Base-by-base conservation (phyloP, 768 basidiomycete genomes). In the Polyporus arcularius region DNA sequence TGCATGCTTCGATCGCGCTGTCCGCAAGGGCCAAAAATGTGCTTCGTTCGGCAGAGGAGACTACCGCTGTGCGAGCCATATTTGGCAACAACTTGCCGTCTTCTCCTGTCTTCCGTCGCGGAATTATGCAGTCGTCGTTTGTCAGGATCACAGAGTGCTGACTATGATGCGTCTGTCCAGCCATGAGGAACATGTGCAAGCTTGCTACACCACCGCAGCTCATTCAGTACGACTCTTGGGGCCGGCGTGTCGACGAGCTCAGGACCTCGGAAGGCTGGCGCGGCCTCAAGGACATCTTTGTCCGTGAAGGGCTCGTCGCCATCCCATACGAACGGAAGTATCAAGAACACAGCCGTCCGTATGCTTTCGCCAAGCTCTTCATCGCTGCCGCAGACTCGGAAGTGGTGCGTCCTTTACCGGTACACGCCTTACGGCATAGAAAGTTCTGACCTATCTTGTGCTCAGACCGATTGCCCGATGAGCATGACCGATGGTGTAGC, bases 401-500 rank as follows among this genome's bases (percentile, higher is more conserved):
- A 68, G 83, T 82, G 72, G 87, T 87, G 53, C 32, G 79, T 72
- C 21, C 16, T 57, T 16, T 14, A 3, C 46, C 21, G 30, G 15
- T 28, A 28, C 21, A 11, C 4, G 46, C 21, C 1, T 11, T 4
- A 18, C 12, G n/a, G 21, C 28, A 18, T 26, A 16, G 16, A 18
- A 21, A 4, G n/a, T n/a, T 6, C 12, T 48, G 46, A 18, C 46
- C 21, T 16, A 2, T 16, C n/a, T 8, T 3, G 30, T 42, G 18
- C n/a, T 11, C 48, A 88, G 85, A 78, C 87, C 9, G 82, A 86
- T 59, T 92, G 90, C 58, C 91, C 91, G 1, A 71, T 90, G 58
- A 85, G 84, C 40, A 92, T 93, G 91, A 88, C 89, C 0, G 90
- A 93, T 69, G 90, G 90, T 0, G 80, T 81, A 40, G 89, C 90